A percentile compares a stretch with the other conserved stretches of the same genome.
phyloP scores from a whole-genome alignment of 2,329 filamentous ascomycete species.

The Balansia obtecta region DNA sequence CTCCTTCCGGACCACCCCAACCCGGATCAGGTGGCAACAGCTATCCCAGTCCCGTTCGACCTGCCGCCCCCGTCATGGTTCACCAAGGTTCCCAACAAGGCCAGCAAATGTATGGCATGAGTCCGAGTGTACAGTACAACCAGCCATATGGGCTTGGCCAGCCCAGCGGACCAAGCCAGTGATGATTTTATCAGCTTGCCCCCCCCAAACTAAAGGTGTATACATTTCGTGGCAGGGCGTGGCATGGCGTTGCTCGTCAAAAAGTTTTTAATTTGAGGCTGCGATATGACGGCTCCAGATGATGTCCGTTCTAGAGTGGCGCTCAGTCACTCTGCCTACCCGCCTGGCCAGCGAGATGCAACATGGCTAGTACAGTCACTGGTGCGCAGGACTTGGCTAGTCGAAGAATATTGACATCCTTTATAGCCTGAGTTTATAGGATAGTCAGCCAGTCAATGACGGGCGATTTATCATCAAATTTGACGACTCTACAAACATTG shows the following conservation, averaged over 20 bases:
- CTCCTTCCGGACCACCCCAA: slow-evolving; percentile 41
- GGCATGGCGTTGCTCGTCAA: not conserved
- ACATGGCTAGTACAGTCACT: not conserved
- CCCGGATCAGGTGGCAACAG: slow-evolving; percentile 56
- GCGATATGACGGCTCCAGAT: not conserved
- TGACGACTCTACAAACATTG: slow-evolving; percentile 6
- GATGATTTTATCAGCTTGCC: slow-evolving; percentile 6
- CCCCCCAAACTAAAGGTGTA: not conserved
- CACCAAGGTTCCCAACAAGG: slow-evolving; percentile 91
- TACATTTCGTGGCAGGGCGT: not conserved
- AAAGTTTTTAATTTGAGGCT: not conserved
- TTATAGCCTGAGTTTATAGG: slow-evolving; percentile 2
- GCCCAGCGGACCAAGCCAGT: slow-evolving; percentile 59
- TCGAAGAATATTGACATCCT: not conserved
- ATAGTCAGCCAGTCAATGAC: not conserved
- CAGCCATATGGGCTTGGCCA: slow-evolving; percentile 64
- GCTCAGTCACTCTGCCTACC: not conserved
- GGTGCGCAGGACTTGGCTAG: not conserved
- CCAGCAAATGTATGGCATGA: slow-evolving; percentile 66
- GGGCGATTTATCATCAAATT: slow-evolving; percentile 1
- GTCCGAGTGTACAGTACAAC: slow-evolving; percentile 59
- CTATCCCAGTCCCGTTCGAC: slow-evolving; percentile 78
- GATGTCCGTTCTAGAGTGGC: not conserved
- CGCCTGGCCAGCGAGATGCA: not conserved
- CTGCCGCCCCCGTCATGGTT: slow-evolving; percentile 78